Percentiles rank a stretch among this genome's conserved stretches.
Conservation (phyloP, 768 basidiomycete species). For the Hebeloma cylindrosporum region DNA sequence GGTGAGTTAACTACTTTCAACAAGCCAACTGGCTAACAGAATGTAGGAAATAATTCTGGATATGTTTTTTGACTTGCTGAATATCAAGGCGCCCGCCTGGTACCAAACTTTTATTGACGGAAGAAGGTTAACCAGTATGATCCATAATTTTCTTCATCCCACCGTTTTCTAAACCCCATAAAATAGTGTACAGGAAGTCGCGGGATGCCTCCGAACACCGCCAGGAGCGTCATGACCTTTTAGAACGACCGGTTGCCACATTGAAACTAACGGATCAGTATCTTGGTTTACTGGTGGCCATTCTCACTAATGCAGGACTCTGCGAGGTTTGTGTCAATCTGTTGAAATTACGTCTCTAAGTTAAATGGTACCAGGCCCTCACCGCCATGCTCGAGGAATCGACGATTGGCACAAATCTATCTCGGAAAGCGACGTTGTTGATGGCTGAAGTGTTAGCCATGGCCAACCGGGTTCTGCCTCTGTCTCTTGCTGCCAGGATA, state of each 20-base stretch:
- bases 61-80: slow-evolving; percentile 90
- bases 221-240: slow-evolving; percentile 30
- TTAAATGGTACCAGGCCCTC: slow-evolving; percentile 58
- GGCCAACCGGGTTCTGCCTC: slow-evolving; percentile 83
- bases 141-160: neutral
- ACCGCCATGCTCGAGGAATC: slow-evolving; percentile 83
- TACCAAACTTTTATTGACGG: slow-evolving; percentile 91
- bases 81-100: slow-evolving; percentile 92
- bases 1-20: slow-evolving; percentile 44
- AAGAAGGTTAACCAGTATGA: slow-evolving; percentile 76
- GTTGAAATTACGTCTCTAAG: neutral
- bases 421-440: slow-evolving; percentile 86
- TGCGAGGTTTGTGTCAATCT: slow-evolving; percentile 62
- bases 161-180: neutral
- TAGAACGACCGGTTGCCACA: slow-evolving; percentile 52
- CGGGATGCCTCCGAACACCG: slow-evolving; percentile 39
- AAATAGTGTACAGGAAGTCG: slow-evolving; percentile 65
- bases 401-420: slow-evolving; percentile 66
- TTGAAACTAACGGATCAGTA: slow-evolving; percentile 93
- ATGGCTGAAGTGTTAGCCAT: slow-evolving; percentile 90
- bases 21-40: neutral
- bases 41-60: slow-evolving; percentile 86
- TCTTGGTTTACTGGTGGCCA: slow-evolving; percentile 77
- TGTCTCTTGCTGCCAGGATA: slow-evolving; percentile 76
- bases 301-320: slow-evolving; percentile 85